Base-by-base conservation (phyloP, 352 stramenopile species). In the Pythium insidiosum region DNA sequence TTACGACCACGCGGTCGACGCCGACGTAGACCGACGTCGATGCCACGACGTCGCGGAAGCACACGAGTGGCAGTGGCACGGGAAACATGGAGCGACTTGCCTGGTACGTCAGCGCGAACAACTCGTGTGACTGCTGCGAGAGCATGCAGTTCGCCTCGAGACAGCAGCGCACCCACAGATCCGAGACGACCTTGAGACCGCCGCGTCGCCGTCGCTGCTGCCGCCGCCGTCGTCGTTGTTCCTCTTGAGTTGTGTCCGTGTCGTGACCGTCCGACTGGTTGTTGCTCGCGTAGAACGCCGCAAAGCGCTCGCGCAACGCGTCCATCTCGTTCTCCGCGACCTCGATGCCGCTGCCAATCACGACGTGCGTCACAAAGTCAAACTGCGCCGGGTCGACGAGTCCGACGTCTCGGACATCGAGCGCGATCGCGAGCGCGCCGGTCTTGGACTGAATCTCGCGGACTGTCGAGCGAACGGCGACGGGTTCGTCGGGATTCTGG, bases 81-180 rank as follows among this genome's bases (percentile, higher is more conserved):
- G 59, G 47, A 37, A 86, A 86, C 24, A 86, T 45, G 9, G 73
- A 66, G 5, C 63, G 73, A 0, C 55, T 55, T 9, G 66, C 50
- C 3, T 78, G 61, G 20, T 64, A 34, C 11, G 61, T 73, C 13
- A 66, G 30, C 4, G 43, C 24, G 33, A 82, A 79, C 12, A 78
- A 41, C 39, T 83, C 66, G 29, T 83, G 68, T 0, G 68, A 66
- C n/a, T 68, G 38, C 30, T 68, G 68, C 3, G 71, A 68, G 4
- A 83, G 50, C 43, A 73, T 66, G 10, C 52, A 61, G 10, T 62
- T 41, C 6, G 60, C 63, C 9, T 61, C 52, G 13, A 89, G 63
- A 21, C 69, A 86, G 62, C 77, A 89, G 19, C 64, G 68, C 0
- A 89, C 57, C 77, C 77, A 89, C 36, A 89, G 34, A 50, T 89